Evolutionary conservation across 139 green algal species (phyloP).

Genomic region (Volvox reticuliferus): DNA sequence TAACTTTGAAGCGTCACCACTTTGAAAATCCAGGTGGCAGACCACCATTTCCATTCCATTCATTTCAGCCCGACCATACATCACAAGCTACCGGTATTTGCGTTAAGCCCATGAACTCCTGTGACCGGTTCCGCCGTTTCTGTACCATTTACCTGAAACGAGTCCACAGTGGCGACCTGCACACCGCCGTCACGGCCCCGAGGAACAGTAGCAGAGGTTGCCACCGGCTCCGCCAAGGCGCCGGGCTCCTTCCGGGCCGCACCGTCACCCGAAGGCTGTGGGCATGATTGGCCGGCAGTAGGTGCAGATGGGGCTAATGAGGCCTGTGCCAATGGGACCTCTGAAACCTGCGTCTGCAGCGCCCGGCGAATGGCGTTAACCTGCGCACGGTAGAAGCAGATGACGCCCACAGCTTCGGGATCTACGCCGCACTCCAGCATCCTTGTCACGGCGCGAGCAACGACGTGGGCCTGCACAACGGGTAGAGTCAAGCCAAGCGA

Average conservation of each 20-base stretch:
- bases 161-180: conserved; percentile 88
- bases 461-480: conserved; percentile 56
- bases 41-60: too few species aligned
- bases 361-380: conserved; percentile 40
- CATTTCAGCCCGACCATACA: too few species aligned
- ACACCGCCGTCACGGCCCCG: conserved; percentile 23
- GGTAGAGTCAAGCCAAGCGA: not conserved
- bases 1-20: too few species aligned
- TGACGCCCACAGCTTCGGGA: conserved; percentile 72
- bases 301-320: not conserved
- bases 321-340: not conserved
- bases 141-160: conserved; percentile 73
- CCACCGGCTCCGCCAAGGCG: not conserved
- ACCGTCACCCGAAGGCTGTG: not conserved
- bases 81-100: too few species aligned
- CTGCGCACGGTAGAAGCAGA: conserved; percentile 88
- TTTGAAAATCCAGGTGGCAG: too few species aligned
- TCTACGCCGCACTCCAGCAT: conserved; percentile 51
- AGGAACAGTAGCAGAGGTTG: too few species aligned
- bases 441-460: conserved; percentile 55
- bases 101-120: not conserved
- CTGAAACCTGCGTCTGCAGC: conserved; percentile 45
- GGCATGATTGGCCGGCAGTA: not conserved
- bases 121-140: not conserved
- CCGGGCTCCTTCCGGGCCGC: not conserved